Base-by-base conservation (phyloP, 192 early-diverging fungal species). In the Glomus cerebriforme region DNA sequence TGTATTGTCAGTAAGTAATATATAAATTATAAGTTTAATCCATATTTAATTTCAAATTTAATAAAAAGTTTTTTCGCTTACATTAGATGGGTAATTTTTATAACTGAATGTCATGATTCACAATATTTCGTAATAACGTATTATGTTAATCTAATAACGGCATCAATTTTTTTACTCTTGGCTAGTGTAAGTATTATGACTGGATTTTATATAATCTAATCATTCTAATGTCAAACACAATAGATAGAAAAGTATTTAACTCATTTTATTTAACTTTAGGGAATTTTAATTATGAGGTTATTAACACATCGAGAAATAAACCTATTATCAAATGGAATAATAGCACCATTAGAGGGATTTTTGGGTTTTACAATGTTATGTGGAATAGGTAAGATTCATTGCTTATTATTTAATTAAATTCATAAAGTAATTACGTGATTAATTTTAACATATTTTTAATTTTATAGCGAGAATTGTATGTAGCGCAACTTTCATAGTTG, bases 281-380 rank as follows among this genome's bases (percentile, higher is more conserved):
- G 24, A 7, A 27, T 64, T 3, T 64, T 64, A 64, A 64, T 64
- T 15, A 64, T 7, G 22, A 64, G 68, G 10, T 2, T 70, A 37
- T 19, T 26, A 26, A 13, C 5, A 39, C 32, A 24, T 70, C 27
- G 27, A 34, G 39, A 35, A 26, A 2, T 27, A 6, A 34, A 15
- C 3, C 10, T 70, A 1, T 70, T 35, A 5, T 31, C 32, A 7
- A n/a, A 70, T 70, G 68, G 68, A 31, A 35, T 45, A 70, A n/a
- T 70, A 39, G 19, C 68, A 70, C 68, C 68, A 29, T 45, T 70
- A 26, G 68, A 70, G 39, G 68, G 68, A 43, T 70, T 70, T 24
- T 17, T 70, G 9, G 35, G 32, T 22, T 70, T 70, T 70, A 12
- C 39, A 3, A 34, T 45, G n/a, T 2, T 70, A 26, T 39, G 68